Percentiles rank a stretch among this genome's conserved stretches.
These are phyloP conservation scores for Setomelanomma holmii DNA, from an alignment of 2,329 filamentous ascomycete species.

Conservation along the genomic window DNA sequence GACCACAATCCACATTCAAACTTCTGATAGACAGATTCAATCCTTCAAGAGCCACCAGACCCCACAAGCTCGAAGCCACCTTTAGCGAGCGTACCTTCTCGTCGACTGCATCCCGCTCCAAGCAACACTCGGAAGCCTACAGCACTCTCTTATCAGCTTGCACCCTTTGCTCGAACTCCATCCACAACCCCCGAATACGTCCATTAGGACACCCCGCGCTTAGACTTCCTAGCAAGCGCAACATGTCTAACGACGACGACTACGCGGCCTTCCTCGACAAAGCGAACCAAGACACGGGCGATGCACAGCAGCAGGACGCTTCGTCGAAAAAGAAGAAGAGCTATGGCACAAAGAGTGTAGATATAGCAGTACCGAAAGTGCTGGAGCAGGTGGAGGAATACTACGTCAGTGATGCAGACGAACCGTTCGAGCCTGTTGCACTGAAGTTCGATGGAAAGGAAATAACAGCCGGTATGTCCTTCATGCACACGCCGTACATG, in stretches of 20 bases:
- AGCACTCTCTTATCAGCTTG: neutral
- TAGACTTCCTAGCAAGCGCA: slow-evolving; percentile 19
- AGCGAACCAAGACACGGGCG: slow-evolving; percentile 72
- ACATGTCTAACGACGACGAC: slow-evolving; percentile 78
- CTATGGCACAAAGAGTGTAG: slow-evolving; percentile 48
- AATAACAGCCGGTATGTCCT: slow-evolving; percentile 62
- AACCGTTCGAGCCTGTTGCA: slow-evolving; percentile 80
- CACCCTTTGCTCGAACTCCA: slow-evolving; percentile 1
- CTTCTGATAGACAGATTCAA: neutral
- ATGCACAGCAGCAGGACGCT: slow-evolving; percentile 29
- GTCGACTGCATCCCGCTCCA: neutral
- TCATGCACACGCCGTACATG: neutral
- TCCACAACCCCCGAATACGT: neutral
- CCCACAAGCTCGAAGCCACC: neutral
- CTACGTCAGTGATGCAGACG: slow-evolving; percentile 84
- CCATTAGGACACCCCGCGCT: neutral
- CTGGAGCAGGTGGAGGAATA: slow-evolving; percentile 60
- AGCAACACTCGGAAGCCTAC: neutral
- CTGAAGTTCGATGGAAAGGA: slow-evolving; percentile 65
- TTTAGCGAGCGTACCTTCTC: neutral
- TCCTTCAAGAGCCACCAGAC: neutral
- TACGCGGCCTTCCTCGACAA: slow-evolving; percentile 88
- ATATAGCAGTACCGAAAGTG: slow-evolving; percentile 64
- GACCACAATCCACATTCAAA: slow-evolving; percentile 10
- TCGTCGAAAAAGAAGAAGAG: slow-evolving; percentile 31